phyloP scores from a whole-genome alignment of 495 filamentous ascomycete genomes.

The Hamigera avellanea region DNA sequence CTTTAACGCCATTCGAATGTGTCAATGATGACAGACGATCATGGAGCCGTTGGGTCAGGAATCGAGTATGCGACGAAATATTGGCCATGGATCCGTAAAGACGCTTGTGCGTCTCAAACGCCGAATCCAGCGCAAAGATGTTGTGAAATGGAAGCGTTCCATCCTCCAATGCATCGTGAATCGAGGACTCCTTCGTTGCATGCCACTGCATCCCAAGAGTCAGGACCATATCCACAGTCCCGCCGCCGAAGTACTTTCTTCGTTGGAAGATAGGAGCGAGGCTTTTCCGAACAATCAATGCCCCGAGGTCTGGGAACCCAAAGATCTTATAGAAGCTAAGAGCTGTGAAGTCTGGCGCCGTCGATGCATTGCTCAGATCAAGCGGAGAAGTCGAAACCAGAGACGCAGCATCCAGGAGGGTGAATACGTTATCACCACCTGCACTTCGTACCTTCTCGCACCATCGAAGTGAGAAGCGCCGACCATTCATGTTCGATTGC shows the following conservation, averaged over 20 bases:
- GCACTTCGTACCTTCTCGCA: constrained; percentile 36
- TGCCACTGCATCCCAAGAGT: constrained; percentile 44
- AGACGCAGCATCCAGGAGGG: constrained; percentile 84
- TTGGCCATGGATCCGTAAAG: constrained; percentile 60
- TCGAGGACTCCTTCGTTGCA: constrained; percentile 53
- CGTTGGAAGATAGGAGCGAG: constrained; percentile 48
- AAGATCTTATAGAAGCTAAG: constrained; percentile 96
- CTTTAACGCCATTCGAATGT: constrained; percentile 55
- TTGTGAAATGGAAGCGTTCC: constrained; percentile 82
- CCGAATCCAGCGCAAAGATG: constrained; percentile 68
- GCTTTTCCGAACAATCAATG: constrained; percentile 67
- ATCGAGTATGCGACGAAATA: constrained; percentile 64
- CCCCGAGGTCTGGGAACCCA: constrained; percentile 87
- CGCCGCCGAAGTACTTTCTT: constrained; percentile 84
- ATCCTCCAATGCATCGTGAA: constrained; percentile 79
- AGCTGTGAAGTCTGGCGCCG: constrained; percentile 76
- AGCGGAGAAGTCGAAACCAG: constrained; percentile 67
- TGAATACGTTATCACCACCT: constrained; percentile 35
- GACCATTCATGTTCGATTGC: constrained; percentile 92
- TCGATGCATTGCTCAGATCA: constrained; percentile 47
- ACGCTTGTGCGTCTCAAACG: constrained; percentile 54
- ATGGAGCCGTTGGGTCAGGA: constrained; percentile 48
- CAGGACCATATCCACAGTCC: constrained; percentile 75
- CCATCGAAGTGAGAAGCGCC: constrained; percentile 64
- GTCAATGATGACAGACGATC: constrained; percentile 43